phyloP scores from a whole-genome alignment of 306 rosid species.

The Aeschynomene evenia region DNA sequence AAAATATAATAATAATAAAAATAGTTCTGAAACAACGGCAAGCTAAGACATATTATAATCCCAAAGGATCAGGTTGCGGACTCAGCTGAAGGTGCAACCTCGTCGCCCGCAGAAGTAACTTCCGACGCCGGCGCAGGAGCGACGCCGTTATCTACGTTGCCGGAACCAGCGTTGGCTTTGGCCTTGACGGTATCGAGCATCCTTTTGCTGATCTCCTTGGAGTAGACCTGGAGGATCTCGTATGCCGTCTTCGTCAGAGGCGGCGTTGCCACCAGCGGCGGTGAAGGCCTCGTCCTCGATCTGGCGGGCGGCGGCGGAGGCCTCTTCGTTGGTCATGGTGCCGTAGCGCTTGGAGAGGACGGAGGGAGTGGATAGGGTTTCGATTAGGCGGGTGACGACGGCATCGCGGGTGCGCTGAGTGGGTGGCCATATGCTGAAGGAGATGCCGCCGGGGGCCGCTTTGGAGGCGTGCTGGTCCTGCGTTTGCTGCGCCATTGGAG shows the following conservation, averaged over 20 bases:
- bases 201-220: constrained; percentile 94
- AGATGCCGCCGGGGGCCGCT: constrained; percentile 19
- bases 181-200: constrained; percentile 87
- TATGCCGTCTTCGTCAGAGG: constrained; percentile 73
- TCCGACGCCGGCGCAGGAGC: constrained; percentile 30
- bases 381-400: constrained; percentile 69
- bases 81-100: constrained; percentile 33
- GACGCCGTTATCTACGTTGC: constrained; percentile 41
- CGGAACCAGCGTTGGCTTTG: constrained; percentile 36
- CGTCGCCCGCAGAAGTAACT: constrained; percentile 25
- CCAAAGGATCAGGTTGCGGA: constrained; percentile 42
- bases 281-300: constrained; percentile 80
- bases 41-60: constrained; percentile 32
- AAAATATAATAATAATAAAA: neutral
- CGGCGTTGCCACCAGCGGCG: constrained; percentile 52
- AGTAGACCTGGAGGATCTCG: constrained; percentile 88
- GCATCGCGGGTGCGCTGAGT: constrained; percentile 93
- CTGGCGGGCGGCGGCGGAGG: constrained; percentile 51
- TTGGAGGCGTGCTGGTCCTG: constrained; percentile 24
- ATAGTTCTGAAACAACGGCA: constrained; percentile 13
- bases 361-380: constrained; percentile 75
- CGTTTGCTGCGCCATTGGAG: neutral
- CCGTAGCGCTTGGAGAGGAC: constrained; percentile 97
- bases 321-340: constrained; percentile 56
- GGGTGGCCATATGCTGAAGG: constrained; percentile 95